phyloP scores from a whole-genome alignment of 1,139 yeast genomes.

The Candida tetrigidarum region DNA sequence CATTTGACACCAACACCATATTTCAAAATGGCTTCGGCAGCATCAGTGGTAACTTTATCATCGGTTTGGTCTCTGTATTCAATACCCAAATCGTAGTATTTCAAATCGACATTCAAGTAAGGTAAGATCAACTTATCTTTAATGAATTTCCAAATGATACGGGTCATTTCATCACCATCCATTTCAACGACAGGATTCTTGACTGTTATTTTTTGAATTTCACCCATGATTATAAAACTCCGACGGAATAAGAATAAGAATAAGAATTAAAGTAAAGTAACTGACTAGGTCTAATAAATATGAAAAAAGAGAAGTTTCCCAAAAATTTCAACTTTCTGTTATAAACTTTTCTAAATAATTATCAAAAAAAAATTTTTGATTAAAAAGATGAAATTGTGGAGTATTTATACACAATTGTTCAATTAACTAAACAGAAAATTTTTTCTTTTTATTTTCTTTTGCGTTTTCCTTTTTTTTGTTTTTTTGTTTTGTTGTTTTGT shows the following conservation, averaged over 20 bases:
- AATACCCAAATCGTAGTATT: slow-evolving; percentile 89
- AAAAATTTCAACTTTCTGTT: too few relatives aligned
- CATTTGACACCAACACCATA: slow-evolving; percentile 95
- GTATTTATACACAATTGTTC: too few relatives aligned
- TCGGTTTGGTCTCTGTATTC: slow-evolving; percentile 84
- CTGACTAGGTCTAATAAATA: neutral
- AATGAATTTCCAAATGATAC: slow-evolving; percentile 89
- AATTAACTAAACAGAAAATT: too few relatives aligned
- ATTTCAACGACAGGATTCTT: slow-evolving; percentile 90
- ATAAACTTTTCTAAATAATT: too few relatives aligned
- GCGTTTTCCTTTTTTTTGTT: neutral
- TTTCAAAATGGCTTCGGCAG: slow-evolving; percentile 87
- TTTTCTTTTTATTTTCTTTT: too few relatives aligned
- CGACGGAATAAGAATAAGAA: neutral
- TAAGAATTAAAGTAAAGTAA: neutral
- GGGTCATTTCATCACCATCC: slow-evolving; percentile 97
- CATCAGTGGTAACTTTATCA: slow-evolving; percentile 86
- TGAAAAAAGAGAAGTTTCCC: neutral
- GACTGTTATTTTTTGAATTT: slow-evolving; percentile 65
- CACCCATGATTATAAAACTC: slow-evolving; percentile 12
- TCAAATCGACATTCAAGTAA: slow-evolving; percentile 82
- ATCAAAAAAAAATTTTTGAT: too few relatives aligned
- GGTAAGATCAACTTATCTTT: slow-evolving; percentile 83
- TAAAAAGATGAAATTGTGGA: too few relatives aligned
- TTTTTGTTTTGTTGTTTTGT: too few relatives aligned